A percentile compares a stretch with the other conserved stretches of the same genome.
phyloP scores from a whole-genome alignment of 2,329 filamentous ascomycete genomes.

The Paracorniculantispora psalliotae region DNA sequence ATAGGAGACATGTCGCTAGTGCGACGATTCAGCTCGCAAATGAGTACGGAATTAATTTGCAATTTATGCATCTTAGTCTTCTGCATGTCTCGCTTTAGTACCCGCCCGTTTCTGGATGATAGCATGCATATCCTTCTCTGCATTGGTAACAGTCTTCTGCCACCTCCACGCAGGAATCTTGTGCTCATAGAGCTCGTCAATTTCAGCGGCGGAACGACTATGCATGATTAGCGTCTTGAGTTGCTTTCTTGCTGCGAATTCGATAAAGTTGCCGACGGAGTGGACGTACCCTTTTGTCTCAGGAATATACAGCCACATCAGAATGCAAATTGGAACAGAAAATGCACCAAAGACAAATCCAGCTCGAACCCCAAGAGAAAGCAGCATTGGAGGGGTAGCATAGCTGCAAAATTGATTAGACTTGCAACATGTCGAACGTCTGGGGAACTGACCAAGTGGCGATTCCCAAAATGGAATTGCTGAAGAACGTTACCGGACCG shows the following conservation, averaged over 20 bases:
- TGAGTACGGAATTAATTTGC: too few species aligned
- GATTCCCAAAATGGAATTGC: not conserved
- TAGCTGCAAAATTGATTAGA: not conserved
- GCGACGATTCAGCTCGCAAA: too few species aligned
- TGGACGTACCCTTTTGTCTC: slow-evolving; percentile 16
- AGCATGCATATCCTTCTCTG: not conserved
- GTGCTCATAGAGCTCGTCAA: slow-evolving; percentile 25
- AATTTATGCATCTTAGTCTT: too few species aligned
- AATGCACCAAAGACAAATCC: not conserved
- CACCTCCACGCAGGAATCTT: slow-evolving; percentile 24
- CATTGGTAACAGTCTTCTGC: not conserved
- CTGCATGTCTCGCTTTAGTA: too few species aligned
- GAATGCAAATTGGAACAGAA: not conserved
- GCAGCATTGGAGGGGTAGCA: not conserved
- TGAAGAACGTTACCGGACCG: not conserved
- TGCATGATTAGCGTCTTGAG: not conserved
- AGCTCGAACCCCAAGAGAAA: not conserved
- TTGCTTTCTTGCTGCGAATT: too few species aligned
- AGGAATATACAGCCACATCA: slow-evolving; percentile 16
- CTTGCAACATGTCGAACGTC: too few species aligned
- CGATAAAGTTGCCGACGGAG: not conserved
- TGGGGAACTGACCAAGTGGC: not conserved
- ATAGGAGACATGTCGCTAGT: too few species aligned
- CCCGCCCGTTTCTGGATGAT: not conserved
- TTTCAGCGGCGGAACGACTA: slow-evolving; percentile 21